phyloP scores from a whole-genome alignment of 805 yeast species.

The Spencermartinsiella europaea region DNA sequence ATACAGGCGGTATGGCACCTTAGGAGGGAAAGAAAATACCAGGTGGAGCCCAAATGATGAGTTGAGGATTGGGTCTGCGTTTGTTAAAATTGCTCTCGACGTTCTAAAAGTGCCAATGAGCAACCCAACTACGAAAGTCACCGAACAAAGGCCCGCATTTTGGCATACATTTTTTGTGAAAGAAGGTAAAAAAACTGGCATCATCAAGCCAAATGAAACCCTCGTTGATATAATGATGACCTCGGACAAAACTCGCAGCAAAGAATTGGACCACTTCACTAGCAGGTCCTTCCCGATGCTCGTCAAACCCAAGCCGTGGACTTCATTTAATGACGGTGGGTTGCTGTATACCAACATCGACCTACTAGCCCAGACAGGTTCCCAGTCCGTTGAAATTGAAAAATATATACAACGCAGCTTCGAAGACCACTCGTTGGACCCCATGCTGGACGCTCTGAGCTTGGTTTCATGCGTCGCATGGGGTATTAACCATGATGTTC shows the following conservation, averaged over 20 bases:
- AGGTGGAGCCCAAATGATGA: conserved; percentile 51
- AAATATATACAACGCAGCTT: conserved; percentile 85
- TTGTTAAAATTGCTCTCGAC: conserved; percentile 65
- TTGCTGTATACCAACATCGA: conserved; percentile 48
- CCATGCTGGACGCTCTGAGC: conserved; percentile 73
- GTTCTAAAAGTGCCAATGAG: conserved; percentile 73
- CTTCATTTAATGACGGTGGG: conserved; percentile 74
- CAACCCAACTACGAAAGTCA: conserved; percentile 67
- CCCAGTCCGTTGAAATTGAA: conserved; percentile 75
- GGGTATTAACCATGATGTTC: conserved; percentile 75
- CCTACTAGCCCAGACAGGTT: conserved; percentile 34
- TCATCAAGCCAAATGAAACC: conserved; percentile 65
- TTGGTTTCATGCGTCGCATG: conserved; percentile 83
- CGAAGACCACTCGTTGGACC: conserved; percentile 54
- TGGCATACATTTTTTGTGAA: conserved; percentile 77
- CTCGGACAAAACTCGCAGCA: too few relatives aligned
- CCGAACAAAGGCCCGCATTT: conserved; percentile 80
- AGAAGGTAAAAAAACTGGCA: conserved; percentile 72
- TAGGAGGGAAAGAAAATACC: background rate
- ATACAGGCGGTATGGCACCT: background rate
- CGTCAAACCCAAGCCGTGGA: conserved; percentile 82
- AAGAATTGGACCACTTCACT: conserved; percentile 31
- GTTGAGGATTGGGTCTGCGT: conserved; percentile 73
- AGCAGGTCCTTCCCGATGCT: conserved; percentile 92
- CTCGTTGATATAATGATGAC: conserved; percentile 58